These are phyloP conservation scores for Mycena floridula DNA, from an alignment of 768 basidiomycete genomes.

Conservation along the genomic window DNA sequence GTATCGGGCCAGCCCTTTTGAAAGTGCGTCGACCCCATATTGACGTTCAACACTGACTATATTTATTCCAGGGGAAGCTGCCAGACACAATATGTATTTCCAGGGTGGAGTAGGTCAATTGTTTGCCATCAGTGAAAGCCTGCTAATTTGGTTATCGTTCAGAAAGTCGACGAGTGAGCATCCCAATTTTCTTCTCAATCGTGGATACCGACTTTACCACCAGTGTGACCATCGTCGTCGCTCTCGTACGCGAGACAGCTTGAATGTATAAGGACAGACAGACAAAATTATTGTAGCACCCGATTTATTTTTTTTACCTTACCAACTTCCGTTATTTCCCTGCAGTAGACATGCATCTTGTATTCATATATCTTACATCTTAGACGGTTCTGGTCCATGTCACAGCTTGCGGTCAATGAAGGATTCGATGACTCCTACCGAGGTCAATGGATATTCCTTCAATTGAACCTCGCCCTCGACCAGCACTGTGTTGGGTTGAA, in stretches of 20 bases:
- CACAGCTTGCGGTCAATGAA: slow-evolving; percentile 68
- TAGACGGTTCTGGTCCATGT: slow-evolving; percentile 8
- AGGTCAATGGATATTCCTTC: slow-evolving; percentile 73
- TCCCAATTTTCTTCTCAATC: slow-evolving; percentile 1
- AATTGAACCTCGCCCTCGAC: slow-evolving; percentile 62
- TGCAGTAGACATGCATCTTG: no score
- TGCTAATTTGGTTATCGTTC: no score
- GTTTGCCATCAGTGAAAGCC: slow-evolving; percentile 3
- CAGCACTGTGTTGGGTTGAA: slow-evolving; percentile 76
- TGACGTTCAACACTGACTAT: slow-evolving; percentile 3
- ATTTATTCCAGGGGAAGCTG: slow-evolving; percentile 46
- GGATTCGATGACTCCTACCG: slow-evolving; percentile 72
- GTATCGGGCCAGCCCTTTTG: slow-evolving; percentile 65
- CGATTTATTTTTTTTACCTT: no score
- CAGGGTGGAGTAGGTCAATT: slow-evolving; percentile 61
- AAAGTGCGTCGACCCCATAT: slow-evolving; percentile 38
- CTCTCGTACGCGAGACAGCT: slow-evolving; percentile 58
- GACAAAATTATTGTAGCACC: slow-evolving; percentile 1
- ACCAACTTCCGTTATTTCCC: no score
- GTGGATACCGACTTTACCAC: slow-evolving; percentile 7
- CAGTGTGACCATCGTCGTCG: slow-evolving; percentile 69
- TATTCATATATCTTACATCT: not conserved
- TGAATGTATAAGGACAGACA: slow-evolving; percentile 18
- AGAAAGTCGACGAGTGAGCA: slow-evolving; percentile 82
- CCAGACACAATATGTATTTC: slow-evolving; percentile 57